Conservation (phyloP, 495 filamentous ascomycete species). For the Aspergillus cavernicola region DNA sequence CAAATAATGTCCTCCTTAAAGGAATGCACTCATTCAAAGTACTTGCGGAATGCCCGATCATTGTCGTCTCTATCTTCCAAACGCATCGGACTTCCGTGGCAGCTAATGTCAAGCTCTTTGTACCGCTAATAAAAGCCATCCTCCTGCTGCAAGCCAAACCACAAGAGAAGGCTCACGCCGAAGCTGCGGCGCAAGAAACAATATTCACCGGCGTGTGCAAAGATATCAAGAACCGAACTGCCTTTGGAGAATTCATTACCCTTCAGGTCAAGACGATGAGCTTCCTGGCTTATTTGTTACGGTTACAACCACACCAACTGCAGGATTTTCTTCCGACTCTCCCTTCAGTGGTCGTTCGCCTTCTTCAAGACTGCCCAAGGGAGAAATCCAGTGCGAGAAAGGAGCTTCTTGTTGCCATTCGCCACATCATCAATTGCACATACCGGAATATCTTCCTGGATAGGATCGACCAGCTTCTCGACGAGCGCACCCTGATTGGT, state of each 20-base stretch:
- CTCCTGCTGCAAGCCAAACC: conserved; percentile 86
- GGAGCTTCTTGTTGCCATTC: conserved; percentile 91
- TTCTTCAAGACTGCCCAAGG: conserved; percentile 89
- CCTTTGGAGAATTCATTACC: conserved; percentile 96
- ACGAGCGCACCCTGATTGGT: conserved; percentile 88
- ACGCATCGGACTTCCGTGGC: conserved; percentile 74
- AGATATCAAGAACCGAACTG: conserved; percentile 88
- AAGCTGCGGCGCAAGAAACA: conserved; percentile 67
- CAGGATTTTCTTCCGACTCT: conserved; percentile 84
- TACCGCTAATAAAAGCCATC: conserved; percentile 89
- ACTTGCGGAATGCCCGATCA: conserved; percentile 94
- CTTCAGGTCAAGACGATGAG: conserved; percentile 99
- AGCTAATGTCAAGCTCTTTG: conserved; percentile 85
- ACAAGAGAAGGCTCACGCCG: conserved; percentile 85
- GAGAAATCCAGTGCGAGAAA: conserved; percentile 93
- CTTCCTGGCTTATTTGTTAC: conserved; percentile 89
- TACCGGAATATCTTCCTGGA: conserved; percentile 92
- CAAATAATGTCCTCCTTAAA: conserved; percentile 71
- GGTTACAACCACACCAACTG: conserved; percentile 82
- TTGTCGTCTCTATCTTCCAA: conserved; percentile 97
- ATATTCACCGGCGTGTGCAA: conserved; percentile 92
- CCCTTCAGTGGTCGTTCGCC: conserved; percentile 84
- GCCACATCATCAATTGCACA: conserved; percentile 99
- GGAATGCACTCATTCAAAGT: conserved; percentile 99
- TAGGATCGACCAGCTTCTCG: conserved; percentile 92